Conservation (phyloP, 495 filamentous ascomycete species). For the Penicillium dipodomyicola region DNA sequence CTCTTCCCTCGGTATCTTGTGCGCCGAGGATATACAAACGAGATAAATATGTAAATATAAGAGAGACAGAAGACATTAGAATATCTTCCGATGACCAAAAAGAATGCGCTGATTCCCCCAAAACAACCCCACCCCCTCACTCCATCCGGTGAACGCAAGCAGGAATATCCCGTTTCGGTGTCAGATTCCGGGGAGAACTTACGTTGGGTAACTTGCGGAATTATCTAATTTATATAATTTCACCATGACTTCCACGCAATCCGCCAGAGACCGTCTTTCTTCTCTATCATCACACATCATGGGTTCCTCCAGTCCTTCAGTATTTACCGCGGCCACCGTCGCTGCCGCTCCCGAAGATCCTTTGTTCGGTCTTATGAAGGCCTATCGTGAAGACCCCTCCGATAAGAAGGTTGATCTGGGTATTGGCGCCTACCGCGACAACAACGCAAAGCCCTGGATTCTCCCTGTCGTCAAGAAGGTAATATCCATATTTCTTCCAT, state of each 20-base stretch:
- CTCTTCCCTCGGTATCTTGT: constrained; percentile 4
- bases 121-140: constrained; percentile 24
- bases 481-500: constrained; percentile 15
- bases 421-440: constrained; percentile 92
- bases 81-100: background rate
- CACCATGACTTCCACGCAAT: constrained; percentile 21
- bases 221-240: constrained; percentile 11
- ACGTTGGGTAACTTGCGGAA: background rate
- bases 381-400: constrained; percentile 78
- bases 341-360: constrained; percentile 93
- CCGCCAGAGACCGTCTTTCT: constrained; percentile 39
- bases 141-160: constrained; percentile 36
- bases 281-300: constrained; percentile 48
- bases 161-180: constrained; percentile 27
- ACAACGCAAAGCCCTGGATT: constrained; percentile 98
- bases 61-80: too few relatives aligned
- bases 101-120: constrained; percentile 17
- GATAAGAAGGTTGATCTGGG: constrained; percentile 92
- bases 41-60: background rate
- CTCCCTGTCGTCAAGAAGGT: constrained; percentile 96
- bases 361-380: constrained; percentile 89
- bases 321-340: constrained; percentile 75
- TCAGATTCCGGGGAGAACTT: constrained; percentile 25
- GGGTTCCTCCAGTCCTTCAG: constrained; percentile 51
- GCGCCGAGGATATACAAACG: constrained; percentile 7